Percentiles rank a stretch among this genome's conserved stretches.
These are phyloP conservation scores for Pogostemon cablin DNA, from an alignment of 257 asterid genomes.

Conservation along the genomic window DNA sequence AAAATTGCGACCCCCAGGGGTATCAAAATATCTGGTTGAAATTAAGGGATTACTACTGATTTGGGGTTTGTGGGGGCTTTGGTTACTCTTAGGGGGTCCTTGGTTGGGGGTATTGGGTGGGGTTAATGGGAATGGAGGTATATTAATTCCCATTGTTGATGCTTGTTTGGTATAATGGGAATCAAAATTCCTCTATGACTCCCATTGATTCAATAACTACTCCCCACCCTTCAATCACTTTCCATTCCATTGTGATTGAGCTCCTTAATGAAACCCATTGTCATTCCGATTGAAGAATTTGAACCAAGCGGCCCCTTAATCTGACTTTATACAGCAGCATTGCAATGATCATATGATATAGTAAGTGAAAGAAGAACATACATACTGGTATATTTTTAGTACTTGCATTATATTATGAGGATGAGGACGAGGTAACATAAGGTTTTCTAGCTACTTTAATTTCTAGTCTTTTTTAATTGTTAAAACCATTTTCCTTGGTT, in stretches of 20 bases:
- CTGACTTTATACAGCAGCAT: not conserved
- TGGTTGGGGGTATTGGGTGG: too few species aligned
- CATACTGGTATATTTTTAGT: not conserved
- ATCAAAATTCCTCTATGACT: too few species aligned
- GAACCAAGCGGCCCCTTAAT: not conserved
- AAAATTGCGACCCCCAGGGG: not conserved
- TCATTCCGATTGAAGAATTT: too few species aligned
- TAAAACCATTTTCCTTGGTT: conserved; percentile 2
- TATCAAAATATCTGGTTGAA: not conserved
- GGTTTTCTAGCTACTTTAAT: conserved; percentile 1
- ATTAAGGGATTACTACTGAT: not conserved
- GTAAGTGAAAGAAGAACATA: not conserved
- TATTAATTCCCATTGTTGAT: too few species aligned
- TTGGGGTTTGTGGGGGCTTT: conserved; percentile 15
- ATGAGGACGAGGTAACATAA: not conserved
- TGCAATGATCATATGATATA: conserved; percentile 1
- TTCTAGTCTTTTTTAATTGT: not conserved
- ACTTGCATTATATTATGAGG: conserved; percentile 1
- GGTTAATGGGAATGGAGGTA: too few species aligned
- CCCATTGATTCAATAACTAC: too few species aligned
- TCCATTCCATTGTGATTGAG: too few species aligned
- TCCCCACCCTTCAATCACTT: too few species aligned
- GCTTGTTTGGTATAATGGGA: too few species aligned
- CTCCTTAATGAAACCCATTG: too few species aligned
- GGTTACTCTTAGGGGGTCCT: not conserved